phyloP scores from a whole-genome alignment of 345 rosid genomes.

The Sapria himalayana region DNA sequence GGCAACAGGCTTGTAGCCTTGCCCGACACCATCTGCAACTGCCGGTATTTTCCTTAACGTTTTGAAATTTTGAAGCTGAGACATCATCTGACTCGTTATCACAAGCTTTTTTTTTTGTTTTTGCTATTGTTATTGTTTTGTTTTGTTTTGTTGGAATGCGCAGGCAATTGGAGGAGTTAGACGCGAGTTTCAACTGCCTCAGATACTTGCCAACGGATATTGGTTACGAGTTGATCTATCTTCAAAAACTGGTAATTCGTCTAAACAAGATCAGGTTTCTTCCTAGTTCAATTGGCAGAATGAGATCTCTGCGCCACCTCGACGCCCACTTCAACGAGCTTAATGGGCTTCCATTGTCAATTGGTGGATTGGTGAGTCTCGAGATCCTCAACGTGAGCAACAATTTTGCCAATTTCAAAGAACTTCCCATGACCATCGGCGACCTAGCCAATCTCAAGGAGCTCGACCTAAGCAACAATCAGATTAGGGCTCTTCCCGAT shows the following conservation, averaged over 20 bases:
- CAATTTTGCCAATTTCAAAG: conserved; percentile 58
- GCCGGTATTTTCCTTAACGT: conserved; percentile 64
- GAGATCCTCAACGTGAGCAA: conserved; percentile 53
- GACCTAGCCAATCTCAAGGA: conserved; percentile 59
- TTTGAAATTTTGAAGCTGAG: too few species aligned
- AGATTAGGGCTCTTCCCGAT: conserved; percentile 59
- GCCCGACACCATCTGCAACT: conserved; percentile 54
- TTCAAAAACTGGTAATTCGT: conserved; percentile 39
- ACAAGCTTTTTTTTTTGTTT: neutral
- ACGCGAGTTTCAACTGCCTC: conserved; percentile 61
- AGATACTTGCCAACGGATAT: conserved; percentile 73
- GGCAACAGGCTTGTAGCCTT: conserved; percentile 52
- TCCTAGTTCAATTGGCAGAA: conserved; percentile 54
- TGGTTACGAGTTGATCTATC: conserved; percentile 39
- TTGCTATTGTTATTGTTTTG: conserved; percentile 2
- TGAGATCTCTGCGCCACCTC: conserved; percentile 37
- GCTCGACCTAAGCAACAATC: conserved; percentile 82
- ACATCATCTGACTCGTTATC: conserved; percentile 6
- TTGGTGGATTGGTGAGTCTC: conserved; percentile 49
- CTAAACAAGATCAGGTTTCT: conserved; percentile 59
- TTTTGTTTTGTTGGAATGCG: neutral
- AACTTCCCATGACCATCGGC: conserved; percentile 61
- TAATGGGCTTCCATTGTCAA: conserved; percentile 31
- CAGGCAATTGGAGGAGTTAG: conserved; percentile 56
- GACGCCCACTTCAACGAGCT: conserved; percentile 84